Conservation (phyloP, 208 protist species). For the Acanthamoeba lenticulata region DNA sequence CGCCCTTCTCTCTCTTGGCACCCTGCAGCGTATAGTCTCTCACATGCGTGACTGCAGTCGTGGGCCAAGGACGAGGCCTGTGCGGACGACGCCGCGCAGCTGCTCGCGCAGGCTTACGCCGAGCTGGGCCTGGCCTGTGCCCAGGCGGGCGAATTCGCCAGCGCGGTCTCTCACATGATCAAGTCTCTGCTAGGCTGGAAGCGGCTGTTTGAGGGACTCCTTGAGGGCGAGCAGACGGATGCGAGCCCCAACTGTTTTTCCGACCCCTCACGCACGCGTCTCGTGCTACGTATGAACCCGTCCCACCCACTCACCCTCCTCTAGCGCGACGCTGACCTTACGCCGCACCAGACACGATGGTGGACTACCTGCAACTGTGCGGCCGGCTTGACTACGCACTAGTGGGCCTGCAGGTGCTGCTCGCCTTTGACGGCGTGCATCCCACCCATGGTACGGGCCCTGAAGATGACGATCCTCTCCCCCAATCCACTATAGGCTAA, state of each 20-base stretch:
- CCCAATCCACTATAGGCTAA: not conserved
- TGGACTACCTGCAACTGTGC: conserved; percentile 21
- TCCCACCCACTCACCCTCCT: not conserved
- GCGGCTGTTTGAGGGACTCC: not conserved
- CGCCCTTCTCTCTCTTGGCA: not conserved
- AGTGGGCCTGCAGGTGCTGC: not conserved
- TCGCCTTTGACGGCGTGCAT: not conserved
- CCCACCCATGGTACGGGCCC: not conserved
- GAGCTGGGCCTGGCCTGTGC: conserved; percentile 4
- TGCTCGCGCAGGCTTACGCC: conserved; percentile 16
- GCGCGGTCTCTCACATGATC: not conserved
- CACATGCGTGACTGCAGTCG: not conserved
- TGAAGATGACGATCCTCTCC: no score
- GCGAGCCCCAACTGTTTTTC: not conserved
- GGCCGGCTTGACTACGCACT: not conserved
- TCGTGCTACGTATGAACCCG: not conserved
- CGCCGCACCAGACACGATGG: not conserved
- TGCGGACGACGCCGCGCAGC: not conserved
- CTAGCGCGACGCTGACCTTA: not conserved
- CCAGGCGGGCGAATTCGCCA: not conserved
- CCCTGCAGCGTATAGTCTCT: not conserved
- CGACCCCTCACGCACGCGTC: not conserved
- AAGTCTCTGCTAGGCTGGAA: not conserved
- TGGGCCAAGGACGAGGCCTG: not conserved
- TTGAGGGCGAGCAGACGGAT: not conserved